Base-by-base conservation (phyloP, 2,329 filamentous ascomycete species). In the Dactylellina drechsleri region DNA sequence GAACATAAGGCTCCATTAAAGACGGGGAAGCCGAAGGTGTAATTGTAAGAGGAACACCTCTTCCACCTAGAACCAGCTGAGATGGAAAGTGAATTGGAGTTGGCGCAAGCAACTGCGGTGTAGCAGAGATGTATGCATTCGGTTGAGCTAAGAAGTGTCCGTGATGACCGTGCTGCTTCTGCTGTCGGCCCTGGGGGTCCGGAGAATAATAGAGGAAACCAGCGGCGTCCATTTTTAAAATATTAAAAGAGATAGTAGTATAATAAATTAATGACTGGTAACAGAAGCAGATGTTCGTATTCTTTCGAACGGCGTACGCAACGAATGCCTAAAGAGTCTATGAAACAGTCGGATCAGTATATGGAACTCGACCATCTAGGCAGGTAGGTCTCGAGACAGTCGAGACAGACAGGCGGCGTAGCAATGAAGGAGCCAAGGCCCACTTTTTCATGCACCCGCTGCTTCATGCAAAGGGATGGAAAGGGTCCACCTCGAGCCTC, bases 141-240 rank as follows among this genome's bases (percentile, higher is more conserved):
- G 78, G 78, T 20, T 79, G 78, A 41, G 78, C 77, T 58, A 79
- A 68, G 73, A 79, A 79, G 53, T 79, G 78, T 47, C 70, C 70
- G 70, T 74, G 70, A 52, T 79, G 78, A 53, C 70, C 70, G 58
- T 74, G 70, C 61, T 79, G 78, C 66, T 78, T 79, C 47, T 78
- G 75, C 65, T 78, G 78, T 53, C 76, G 78, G 64, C 70, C 62
- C 70, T 74, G 78, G 49, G 71, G 78, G 66, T 79, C 78, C 66
- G 78, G 78, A 68, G 77, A 78, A 59, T 79, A 79, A 66, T 79
- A 79, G 77, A 79, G 77, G 77, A 79, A 79, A 74, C 70, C 70
- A 58, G 70, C 70, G 57, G 68, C 68, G 53, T 74, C 70, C 70
- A 74, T 74, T 74, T 36, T 36, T 74, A 66, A 74, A 66, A 74